A percentile compares a stretch with the other conserved stretches of the same genome.
These are phyloP conservation scores for Tagetes patula DNA, from an alignment of 129 eudicot species.

Conservation along the genomic window DNA sequence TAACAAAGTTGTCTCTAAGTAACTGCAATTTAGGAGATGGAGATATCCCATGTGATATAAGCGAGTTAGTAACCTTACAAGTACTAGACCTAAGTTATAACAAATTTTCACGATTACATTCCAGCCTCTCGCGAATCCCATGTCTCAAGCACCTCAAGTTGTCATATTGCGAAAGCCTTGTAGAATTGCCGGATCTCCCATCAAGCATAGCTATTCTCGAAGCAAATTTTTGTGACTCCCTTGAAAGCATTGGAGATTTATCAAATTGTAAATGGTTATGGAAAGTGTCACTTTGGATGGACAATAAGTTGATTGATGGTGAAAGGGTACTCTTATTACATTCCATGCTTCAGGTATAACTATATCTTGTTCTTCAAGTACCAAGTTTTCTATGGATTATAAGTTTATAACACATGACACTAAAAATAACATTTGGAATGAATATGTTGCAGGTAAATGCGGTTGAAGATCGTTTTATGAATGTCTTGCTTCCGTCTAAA, in stretches of 20 bases:
- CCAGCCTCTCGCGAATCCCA: background rate
- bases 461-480: conserved; percentile 3
- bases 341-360: conserved; percentile 17
- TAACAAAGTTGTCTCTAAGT: background rate
- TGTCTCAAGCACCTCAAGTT: background rate
- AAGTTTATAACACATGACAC: no score
- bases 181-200: conserved; percentile 8
- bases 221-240: background rate
- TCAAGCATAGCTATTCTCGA: background rate
- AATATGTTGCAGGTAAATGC: background rate
- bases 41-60: background rate
- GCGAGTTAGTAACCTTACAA: background rate
- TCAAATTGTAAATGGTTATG: background rate
- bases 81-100: background rate
- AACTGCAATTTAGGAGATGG: no score
- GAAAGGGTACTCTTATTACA: background rate
- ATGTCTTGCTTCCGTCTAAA: background rate
- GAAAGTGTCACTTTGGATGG: conserved; percentile 5
- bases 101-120: background rate
- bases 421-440: background rate
- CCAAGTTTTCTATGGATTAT: background rate
- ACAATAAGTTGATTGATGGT: background rate
- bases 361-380: background rate
- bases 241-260: background rate
- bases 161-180: background rate